These are phyloP conservation scores for Spathaspora passalidarum DNA, from an alignment of 805 yeast genomes.

Conservation along the genomic window DNA sequence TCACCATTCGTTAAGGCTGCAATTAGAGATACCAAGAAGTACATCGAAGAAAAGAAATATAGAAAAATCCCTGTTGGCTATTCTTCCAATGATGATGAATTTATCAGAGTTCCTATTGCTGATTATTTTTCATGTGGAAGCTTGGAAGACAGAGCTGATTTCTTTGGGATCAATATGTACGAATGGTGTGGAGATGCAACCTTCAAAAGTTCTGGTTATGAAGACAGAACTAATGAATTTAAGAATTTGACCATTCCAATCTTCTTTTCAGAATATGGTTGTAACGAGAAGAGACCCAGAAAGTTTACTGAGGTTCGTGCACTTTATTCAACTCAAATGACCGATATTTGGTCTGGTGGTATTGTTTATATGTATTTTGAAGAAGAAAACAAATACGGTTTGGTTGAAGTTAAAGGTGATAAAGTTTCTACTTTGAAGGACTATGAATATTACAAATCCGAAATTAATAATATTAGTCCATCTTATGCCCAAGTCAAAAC, in stretches of 20 bases:
- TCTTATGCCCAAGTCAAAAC: slow-evolving; percentile 38
- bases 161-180: slow-evolving; percentile 83
- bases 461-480: slow-evolving; percentile 36
- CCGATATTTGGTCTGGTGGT: slow-evolving; percentile 93
- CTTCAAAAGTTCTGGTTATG: slow-evolving; percentile 63
- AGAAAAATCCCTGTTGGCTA: slow-evolving; percentile 91
- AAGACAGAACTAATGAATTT: slow-evolving; percentile 69
- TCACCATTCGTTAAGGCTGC: slow-evolving; percentile 97
- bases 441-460: slow-evolving; percentile 41
- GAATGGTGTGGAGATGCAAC: slow-evolving; percentile 79
- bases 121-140: slow-evolving; percentile 85
- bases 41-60: slow-evolving; percentile 63
- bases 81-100: slow-evolving; percentile 85
- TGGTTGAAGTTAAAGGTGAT: slow-evolving; percentile 52
- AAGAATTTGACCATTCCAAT: slow-evolving; percentile 71
- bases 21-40: slow-evolving; percentile 79
- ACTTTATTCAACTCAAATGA: slow-evolving; percentile 66
- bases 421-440: slow-evolving; percentile 60
- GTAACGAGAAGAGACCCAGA: slow-evolving; percentile 73
- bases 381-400: slow-evolving; percentile 80
- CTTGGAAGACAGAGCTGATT: slow-evolving; percentile 61
- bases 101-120: slow-evolving; percentile 75
- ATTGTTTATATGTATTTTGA: slow-evolving; percentile 88
- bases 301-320: slow-evolving; percentile 72
- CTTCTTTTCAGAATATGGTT: slow-evolving; percentile 88